These are phyloP conservation scores for Sanghuangporus baumii DNA, from an alignment of 1,284 basidiomycete genomes.

Conservation along the genomic window DNA sequence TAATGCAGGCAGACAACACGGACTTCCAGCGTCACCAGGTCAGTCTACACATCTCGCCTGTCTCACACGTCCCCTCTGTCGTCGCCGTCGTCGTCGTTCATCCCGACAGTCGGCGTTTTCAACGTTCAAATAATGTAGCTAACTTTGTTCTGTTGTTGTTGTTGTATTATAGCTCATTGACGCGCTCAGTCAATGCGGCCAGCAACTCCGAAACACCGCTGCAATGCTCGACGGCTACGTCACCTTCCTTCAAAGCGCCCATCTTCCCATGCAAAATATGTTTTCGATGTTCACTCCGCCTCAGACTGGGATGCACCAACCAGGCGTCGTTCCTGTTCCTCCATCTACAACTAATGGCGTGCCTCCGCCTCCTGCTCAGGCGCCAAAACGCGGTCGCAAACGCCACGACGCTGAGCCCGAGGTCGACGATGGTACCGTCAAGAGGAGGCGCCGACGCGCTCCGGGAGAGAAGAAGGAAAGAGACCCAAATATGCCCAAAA, in stretches of 20 bases:
- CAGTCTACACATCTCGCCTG: background rate
- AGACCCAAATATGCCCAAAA: constrained; percentile 93
- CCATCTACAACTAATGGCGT: background rate
- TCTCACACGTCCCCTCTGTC: background rate
- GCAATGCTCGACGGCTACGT: constrained; percentile 51
- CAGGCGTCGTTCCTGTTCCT: background rate
- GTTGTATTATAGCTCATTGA: constrained; percentile 38
- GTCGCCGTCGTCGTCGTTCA: background rate
- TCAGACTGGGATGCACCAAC: background rate
- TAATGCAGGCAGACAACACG: constrained; percentile 3
- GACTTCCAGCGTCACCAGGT: constrained; percentile 7
- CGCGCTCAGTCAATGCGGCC: constrained; percentile 48
- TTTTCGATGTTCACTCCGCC: constrained; percentile 10
- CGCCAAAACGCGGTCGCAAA: constrained; percentile 36
- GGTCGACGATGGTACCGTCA: constrained; percentile 18
- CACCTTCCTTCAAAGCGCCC: constrained; percentile 15
- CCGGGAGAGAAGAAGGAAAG: constrained; percentile 51
- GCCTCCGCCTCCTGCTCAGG: background rate
- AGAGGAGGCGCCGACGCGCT: constrained; percentile 29
- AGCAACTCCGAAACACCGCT: constrained; percentile 54
- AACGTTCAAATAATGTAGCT: background rate
- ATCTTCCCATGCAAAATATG: constrained; percentile 9
- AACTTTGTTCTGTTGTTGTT: background rate
- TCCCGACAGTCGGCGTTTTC: background rate
- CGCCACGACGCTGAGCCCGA: constrained; percentile 34